Evolutionary conservation across 495 filamentous ascomycete species (phyloP).

Genomic region (Xylaria palmicola): DNA sequence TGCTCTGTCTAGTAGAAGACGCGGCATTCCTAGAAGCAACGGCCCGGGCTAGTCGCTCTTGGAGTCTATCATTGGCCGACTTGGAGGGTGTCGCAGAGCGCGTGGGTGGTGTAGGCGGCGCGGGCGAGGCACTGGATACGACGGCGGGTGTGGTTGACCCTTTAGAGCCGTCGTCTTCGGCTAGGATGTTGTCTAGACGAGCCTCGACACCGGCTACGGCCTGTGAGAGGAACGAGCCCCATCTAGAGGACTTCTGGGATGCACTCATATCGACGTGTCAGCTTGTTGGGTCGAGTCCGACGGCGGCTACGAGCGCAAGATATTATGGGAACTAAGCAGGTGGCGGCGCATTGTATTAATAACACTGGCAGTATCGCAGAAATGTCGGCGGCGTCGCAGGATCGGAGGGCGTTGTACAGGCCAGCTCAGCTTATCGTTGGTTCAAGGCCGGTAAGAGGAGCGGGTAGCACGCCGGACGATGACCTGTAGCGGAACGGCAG

Average conservation of each 20-base stretch:
- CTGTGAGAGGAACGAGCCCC: slow-evolving; percentile 85
- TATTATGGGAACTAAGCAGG: slow-evolving; percentile 3
- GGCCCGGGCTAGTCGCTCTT: slow-evolving; percentile 76
- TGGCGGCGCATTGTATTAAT: slow-evolving; percentile 31
- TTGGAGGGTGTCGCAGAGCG: slow-evolving; percentile 38
- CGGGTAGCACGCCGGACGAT: not conserved
- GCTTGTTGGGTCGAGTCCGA: not conserved
- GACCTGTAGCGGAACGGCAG: not conserved
- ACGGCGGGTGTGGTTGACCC: slow-evolving; percentile 31
- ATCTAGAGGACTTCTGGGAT: slow-evolving; percentile 53
- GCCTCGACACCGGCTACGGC: slow-evolving; percentile 94
- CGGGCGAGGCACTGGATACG: slow-evolving; percentile 10
- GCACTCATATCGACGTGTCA: slow-evolving; percentile 33
- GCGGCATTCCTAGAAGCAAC: slow-evolving; percentile 47
- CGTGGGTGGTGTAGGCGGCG: slow-evolving; percentile 13
- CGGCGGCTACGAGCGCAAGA: slow-evolving; percentile 1
- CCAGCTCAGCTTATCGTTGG: slow-evolving; percentile 3
- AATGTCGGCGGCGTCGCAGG: not conserved
- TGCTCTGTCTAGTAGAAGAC: slow-evolving; percentile 22
- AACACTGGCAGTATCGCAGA: not conserved
- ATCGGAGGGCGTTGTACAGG: slow-evolving; percentile 4
- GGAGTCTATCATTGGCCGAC: slow-evolving; percentile 71
- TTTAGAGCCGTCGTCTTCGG: slow-evolving; percentile 59
- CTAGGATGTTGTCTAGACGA: slow-evolving; percentile 84
- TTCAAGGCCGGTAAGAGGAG: not conserved